Evolutionary conservation across 805 yeast genomes (phyloP).

Genomic region (Saturnispora sanitii): DNA sequence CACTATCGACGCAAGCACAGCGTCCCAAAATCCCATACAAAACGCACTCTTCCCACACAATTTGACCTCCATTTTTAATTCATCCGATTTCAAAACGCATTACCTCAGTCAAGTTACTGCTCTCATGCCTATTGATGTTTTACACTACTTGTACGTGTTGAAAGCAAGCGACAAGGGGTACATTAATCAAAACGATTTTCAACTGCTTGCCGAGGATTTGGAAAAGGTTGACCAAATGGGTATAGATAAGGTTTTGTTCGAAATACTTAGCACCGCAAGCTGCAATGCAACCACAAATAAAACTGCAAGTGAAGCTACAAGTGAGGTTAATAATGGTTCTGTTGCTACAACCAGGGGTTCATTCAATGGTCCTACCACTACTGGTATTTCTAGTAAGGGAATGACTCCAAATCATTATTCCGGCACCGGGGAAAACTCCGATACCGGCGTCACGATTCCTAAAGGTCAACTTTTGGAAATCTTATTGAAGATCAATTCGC

Average conservation of each 20-base stretch:
- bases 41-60: conserved; percentile 28
- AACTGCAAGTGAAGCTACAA: no score
- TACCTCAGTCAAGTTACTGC: conserved; percentile 20
- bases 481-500: no score
- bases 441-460: no score
- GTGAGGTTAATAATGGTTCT: no score
- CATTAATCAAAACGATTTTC: conserved; percentile 50
- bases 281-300: neutral
- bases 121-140: conserved; percentile 43
- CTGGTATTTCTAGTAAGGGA: no score
- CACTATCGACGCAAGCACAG: no score
- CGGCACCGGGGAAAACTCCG: no score
- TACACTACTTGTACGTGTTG: conserved; percentile 66
- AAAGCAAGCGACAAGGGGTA: conserved; percentile 68
- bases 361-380: no score
- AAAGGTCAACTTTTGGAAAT: no score
- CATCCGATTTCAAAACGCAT: conserved; percentile 26
- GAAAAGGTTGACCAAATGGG: conserved; percentile 38
- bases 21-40: no score
- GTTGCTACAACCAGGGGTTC: no score
- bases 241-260: conserved; percentile 39
- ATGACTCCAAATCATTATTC: no score
- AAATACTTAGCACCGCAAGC: conserved; percentile 22
- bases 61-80: conserved; percentile 34
- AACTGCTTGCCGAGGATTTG: conserved; percentile 50